Percentiles rank a stretch among this genome's conserved stretches.
Conservation (phyloP, 441 rosid species). For the Adansonia gregorii region DNA sequence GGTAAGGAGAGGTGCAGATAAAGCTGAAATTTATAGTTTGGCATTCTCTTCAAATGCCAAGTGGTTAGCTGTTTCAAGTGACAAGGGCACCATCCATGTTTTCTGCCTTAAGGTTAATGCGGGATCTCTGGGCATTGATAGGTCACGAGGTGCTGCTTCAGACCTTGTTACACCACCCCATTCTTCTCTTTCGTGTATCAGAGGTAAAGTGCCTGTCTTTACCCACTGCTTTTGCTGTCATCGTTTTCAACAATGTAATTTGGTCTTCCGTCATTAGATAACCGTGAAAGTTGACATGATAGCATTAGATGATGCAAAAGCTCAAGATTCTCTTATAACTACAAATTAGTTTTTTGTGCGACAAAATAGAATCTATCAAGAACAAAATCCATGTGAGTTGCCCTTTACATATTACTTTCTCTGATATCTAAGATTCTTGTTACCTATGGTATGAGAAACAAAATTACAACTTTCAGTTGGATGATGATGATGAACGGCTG, state of each 20-base stretch:
- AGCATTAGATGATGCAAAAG: not conserved
- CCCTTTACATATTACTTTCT: not conserved
- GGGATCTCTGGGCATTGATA: slow-evolving; percentile 45
- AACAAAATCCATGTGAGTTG: not conserved
- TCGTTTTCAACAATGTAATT: not conserved
- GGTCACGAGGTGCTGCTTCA: slow-evolving; percentile 26
- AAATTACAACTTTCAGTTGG: not conserved
- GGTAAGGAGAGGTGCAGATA: slow-evolving; percentile 78
- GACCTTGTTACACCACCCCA: slow-evolving; percentile 40
- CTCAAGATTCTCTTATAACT: not conserved
- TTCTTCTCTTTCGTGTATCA: slow-evolving; percentile 59
- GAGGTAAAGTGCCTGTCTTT: slow-evolving; percentile 37
- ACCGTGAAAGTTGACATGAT: not conserved
- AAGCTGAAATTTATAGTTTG: slow-evolving; percentile 72
- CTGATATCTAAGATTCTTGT: not conserved
- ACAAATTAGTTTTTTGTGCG: not conserved
- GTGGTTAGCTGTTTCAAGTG: slow-evolving; percentile 78
- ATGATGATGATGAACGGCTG: not conserved
- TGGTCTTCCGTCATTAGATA: not conserved
- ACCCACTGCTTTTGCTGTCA: not conserved
- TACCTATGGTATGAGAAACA: not conserved
- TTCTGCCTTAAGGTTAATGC: slow-evolving; percentile 62
- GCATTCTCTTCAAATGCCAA: slow-evolving; percentile 66
- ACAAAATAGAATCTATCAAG: not conserved
- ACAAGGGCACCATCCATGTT: slow-evolving; percentile 73